A percentile compares a stretch with the other conserved stretches of the same genome.
Evolutionary conservation across 2,329 filamentous ascomycete genomes (phyloP).

Genomic region (Coniella vitis): DNA sequence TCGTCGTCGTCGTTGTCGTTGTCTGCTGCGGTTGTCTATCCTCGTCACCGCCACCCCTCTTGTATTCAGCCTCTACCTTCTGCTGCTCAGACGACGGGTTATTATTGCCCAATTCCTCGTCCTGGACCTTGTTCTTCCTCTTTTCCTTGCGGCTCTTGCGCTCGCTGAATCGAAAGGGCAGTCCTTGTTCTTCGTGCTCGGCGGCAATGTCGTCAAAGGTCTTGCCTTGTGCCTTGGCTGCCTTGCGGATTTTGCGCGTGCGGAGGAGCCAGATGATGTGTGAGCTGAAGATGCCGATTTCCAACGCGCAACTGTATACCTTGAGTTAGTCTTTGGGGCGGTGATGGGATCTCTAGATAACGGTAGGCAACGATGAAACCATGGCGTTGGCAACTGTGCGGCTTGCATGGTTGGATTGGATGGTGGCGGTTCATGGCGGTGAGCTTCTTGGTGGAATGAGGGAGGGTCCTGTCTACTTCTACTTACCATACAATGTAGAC

Average conservation of each 20-base stretch:
- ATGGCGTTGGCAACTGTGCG: too few relatives aligned
- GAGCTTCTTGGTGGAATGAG: too few relatives aligned
- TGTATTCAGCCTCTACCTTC: background rate
- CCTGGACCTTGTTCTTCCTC: background rate
- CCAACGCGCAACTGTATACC: conserved; percentile 43
- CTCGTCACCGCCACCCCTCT: too few relatives aligned
- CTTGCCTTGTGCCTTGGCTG: conserved; percentile 43
- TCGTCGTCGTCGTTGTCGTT: too few relatives aligned
- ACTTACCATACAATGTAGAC: conserved; percentile 54
- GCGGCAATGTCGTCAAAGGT: conserved; percentile 47
- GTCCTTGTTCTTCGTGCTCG: conserved; percentile 27
- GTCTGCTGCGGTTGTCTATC: too few relatives aligned
- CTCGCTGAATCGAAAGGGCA: conserved; percentile 32
- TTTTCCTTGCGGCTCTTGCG: conserved; percentile 17
- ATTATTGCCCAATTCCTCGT: background rate
- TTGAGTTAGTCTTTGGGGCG: background rate
- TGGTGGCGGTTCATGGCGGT: too few relatives aligned
- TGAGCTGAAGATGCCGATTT: conserved; percentile 52
- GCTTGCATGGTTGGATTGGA: too few relatives aligned
- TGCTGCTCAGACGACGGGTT: background rate
- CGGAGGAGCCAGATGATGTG: conserved; percentile 54
- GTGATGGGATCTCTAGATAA: too few relatives aligned
- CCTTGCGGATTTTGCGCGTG: conserved; percentile 43
- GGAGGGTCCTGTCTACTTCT: background rate
- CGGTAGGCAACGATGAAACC: too few relatives aligned